Conservation (phyloP, 23 red algal species). For the Pyropia haitanensis region DNA sequence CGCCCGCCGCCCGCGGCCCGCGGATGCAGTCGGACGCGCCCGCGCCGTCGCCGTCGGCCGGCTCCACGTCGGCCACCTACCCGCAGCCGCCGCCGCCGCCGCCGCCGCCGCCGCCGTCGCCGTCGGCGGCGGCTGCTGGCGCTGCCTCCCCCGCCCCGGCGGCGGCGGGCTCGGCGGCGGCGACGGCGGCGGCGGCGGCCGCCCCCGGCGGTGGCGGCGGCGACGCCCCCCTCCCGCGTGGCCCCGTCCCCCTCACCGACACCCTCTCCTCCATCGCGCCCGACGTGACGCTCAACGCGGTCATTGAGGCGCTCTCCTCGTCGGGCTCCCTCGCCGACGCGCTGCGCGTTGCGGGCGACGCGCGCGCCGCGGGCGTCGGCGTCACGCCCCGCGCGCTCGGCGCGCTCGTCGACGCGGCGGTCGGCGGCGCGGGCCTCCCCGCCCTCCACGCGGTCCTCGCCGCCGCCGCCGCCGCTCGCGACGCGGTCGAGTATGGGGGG, state of each 20-base stretch:
- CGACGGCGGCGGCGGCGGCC: too few relatives aligned
- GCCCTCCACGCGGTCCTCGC: conserved; percentile 1
- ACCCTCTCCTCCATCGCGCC: conserved; percentile 2
- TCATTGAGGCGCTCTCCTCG: conserved; percentile 15
- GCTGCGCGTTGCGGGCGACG: conserved; percentile 6
- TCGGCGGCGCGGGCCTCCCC: neutral
- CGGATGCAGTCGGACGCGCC: conserved; percentile 8
- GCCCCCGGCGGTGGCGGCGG: too few relatives aligned
- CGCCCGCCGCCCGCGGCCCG: neutral
- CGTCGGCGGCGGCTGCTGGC: too few relatives aligned
- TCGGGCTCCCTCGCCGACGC: conserved; percentile 9
- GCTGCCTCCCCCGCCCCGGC: too few relatives aligned
- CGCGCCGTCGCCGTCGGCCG: neutral
- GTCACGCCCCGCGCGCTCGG: conserved; percentile 1
- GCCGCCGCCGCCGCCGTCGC: too few relatives aligned
- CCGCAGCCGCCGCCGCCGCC: too few relatives aligned
- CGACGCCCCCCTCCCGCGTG: too few relatives aligned
- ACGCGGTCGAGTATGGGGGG: neutral
- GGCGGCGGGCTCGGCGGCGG: too few relatives aligned
- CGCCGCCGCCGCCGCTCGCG: neutral
- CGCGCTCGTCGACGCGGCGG: conserved; percentile 20
- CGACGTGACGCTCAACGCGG: conserved; percentile 21
- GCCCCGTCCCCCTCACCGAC: too few relatives aligned
- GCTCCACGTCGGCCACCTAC: too few relatives aligned
- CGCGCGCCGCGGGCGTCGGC: neutral